Percentiles rank a stretch among this genome's conserved stretches.
Evolutionary conservation across 192 early-diverging fungal genomes (phyloP).

Genomic region (Entomortierella parvispora): DNA sequence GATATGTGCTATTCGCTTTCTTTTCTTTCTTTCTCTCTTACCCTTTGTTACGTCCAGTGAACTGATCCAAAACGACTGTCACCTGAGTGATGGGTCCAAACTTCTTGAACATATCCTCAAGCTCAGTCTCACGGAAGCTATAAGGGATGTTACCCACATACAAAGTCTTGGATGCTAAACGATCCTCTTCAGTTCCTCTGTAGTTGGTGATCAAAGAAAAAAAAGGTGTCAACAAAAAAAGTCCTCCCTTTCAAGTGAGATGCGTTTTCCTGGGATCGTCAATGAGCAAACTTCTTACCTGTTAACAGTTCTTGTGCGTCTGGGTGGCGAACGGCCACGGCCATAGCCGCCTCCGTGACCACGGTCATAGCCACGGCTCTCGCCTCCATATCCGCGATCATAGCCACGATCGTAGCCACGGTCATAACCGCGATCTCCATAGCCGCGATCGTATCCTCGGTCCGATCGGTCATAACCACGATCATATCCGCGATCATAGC

Average conservation of each 20-base stretch:
- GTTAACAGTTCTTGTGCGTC: constrained; percentile 57
- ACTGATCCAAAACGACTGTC: constrained; percentile 78
- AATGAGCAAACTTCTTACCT: constrained; percentile 38
- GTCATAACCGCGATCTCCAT: constrained; percentile 46
- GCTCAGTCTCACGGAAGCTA: constrained; percentile 73
- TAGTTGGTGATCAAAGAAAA: not conserved
- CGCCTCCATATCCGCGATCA: constrained; percentile 28
- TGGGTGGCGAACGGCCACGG: constrained; percentile 57
- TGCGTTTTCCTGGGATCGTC: not conserved
- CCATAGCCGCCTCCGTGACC: constrained; percentile 37
- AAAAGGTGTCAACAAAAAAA: constrained; percentile 11
- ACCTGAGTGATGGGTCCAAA: constrained; percentile 73
- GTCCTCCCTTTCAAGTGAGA: not conserved
- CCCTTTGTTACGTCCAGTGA: constrained; percentile 85
- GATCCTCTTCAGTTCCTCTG: constrained; percentile 76
- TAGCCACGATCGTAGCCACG: constrained; percentile 12
- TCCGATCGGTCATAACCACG: constrained; percentile 17
- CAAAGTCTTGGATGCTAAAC: constrained; percentile 68
- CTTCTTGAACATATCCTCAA: constrained; percentile 78
- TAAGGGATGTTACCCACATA: constrained; percentile 85
- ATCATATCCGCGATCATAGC: constrained; percentile 31
- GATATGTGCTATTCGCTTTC: not conserved
- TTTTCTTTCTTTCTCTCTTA: constrained; percentile 32
- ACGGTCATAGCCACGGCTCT: constrained; percentile 49
- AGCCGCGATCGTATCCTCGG: constrained; percentile 18